Evolutionary conservation across 2,329 filamentous ascomycete genomes (phyloP).

Genomic region (Magnaporthiopsis incrustans): DNA sequence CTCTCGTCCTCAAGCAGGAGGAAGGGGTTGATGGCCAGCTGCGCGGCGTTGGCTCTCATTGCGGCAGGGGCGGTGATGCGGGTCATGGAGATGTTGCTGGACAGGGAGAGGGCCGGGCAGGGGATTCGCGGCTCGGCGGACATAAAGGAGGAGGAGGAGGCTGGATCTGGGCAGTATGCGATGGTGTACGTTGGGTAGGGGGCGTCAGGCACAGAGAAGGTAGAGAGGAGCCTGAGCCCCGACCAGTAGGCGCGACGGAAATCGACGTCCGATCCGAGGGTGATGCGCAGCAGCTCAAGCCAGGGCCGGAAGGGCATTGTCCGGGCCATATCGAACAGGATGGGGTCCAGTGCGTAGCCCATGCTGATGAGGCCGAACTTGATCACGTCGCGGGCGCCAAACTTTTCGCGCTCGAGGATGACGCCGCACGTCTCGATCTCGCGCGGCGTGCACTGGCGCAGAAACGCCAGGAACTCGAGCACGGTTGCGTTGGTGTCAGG

Average conservation of each 20-base stretch:
- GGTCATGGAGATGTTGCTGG: constrained; percentile 3
- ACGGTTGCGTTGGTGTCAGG: neutral
- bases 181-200: neutral
- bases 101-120: neutral
- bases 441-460: constrained; percentile 2
- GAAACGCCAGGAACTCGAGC: constrained; percentile 5
- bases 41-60: constrained; percentile 7
- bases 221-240: constrained; percentile 5
- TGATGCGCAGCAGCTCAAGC: neutral
- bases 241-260: constrained; percentile 2
- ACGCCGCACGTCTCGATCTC: constrained; percentile 6
- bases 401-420: constrained; percentile 7
- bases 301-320: constrained; percentile 6
- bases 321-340: constrained; percentile 4
- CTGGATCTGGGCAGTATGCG: neutral
- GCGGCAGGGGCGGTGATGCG: constrained; percentile 8
- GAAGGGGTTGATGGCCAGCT: constrained; percentile 5
- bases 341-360: constrained; percentile 6
- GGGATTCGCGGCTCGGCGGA: neutral
- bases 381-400: constrained; percentile 9
- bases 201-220: constrained; percentile 1
- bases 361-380: constrained; percentile 10
- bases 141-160: neutral
- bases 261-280: neutral
- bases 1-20: constrained; percentile 5